phyloP scores from a whole-genome alignment of 2,329 filamentous ascomycete genomes.

The Nigrograna mackinnonii region DNA sequence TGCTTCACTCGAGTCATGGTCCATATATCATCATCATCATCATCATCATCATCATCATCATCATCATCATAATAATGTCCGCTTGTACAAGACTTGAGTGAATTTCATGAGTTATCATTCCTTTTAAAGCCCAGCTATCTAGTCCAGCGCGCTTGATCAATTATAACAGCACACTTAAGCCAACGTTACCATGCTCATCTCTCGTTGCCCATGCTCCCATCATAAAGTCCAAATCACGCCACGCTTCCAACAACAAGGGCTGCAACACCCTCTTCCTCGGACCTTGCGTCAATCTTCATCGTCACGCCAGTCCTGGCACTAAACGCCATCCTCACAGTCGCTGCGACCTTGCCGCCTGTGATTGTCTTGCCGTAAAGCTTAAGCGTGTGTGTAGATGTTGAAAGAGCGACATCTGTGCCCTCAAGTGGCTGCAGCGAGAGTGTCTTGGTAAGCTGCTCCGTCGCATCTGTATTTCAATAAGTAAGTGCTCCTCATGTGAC shows the following conservation, averaged over 20 bases:
- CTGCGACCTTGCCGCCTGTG: constrained; percentile 84
- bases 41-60: too few species aligned
- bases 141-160: background rate
- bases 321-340: constrained; percentile 88
- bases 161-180: background rate
- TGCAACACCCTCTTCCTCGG: constrained; percentile 91
- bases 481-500: too few species aligned
- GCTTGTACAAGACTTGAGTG: too few species aligned
- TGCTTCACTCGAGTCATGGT: too few species aligned
- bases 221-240: constrained; percentile 57
- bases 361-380: constrained; percentile 97
- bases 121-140: background rate
- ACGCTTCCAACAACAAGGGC: constrained; percentile 82
- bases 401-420: constrained; percentile 88
- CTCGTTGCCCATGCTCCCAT: background rate
- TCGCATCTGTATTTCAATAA: constrained; percentile 86
- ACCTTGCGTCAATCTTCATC: constrained; percentile 89
- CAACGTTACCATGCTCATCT: background rate
- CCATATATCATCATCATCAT: too few species aligned
- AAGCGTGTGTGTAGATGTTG: constrained; percentile 87
- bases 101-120: background rate
- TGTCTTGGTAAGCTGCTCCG: constrained; percentile 83
- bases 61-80: too few species aligned
- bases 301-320: constrained; percentile 92
- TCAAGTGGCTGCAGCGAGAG: constrained; percentile 93